Base-by-base conservation (phyloP, 139 green algal species). In the Tetradesmus obliquus region DNA sequence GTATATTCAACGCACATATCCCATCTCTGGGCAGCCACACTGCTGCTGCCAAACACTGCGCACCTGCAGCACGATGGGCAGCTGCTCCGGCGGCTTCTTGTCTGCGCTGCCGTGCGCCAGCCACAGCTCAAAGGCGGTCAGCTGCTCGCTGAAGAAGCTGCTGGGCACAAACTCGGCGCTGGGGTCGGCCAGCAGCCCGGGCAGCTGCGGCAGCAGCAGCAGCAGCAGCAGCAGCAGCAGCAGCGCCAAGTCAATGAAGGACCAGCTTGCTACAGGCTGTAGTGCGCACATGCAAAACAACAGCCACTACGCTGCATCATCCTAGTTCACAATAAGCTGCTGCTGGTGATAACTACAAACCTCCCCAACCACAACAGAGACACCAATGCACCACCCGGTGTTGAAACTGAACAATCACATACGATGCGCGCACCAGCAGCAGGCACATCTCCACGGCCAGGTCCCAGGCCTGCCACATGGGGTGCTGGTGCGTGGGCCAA, bases 51-150 rank as follows among this genome's bases (percentile, higher is more conserved):
- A n/a, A 19, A 72, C 19, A 22, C 12, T 1, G 1, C 86, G 1
- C 86, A 95, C 96, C 95, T 99, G 97, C 85, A 99, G 96, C 89
- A 99, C 98, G 54, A 99, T 99, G 57, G 98, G 98, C 91, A 99
- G 97, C 96, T 99, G 98, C 95, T 99, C 97, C 2, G 98, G 98
- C 12, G 98, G 98, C 91, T 94, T 92, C 94, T 98, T 99, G 84
- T 98, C 94, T 3, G 92, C 76, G 9, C 87, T 94, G 79, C 98
- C 98, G 87, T 99, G 95, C 62, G 97, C 92, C 79, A 99, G 96
- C 98, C 98, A 99, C 84, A 99, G 96, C 93, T 99, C 97, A 95
- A 99, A 99, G 2, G 98, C 98, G 9, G 97, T 99, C 19, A 99
- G 97, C 97, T 99, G 98, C 93, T 99, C 97, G 1, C 94, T 94